These are phyloP conservation scores for Phytophthora palmivora DNA, from an alignment of 352 stramenopile genomes.

Conservation along the genomic window DNA sequence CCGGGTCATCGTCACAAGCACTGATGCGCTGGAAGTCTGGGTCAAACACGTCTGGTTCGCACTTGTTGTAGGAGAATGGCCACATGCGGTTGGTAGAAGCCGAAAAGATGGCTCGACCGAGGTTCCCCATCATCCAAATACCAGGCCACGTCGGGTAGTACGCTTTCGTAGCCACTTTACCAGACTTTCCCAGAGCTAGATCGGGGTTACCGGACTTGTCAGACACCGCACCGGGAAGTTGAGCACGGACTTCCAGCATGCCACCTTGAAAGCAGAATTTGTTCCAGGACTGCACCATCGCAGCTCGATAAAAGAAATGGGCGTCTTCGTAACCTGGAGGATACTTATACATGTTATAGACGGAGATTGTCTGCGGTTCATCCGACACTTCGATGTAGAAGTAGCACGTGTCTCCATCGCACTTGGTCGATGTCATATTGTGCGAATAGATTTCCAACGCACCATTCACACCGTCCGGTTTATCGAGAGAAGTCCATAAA, in stretches of 20 bases:
- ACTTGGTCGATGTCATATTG: conserved; percentile 76
- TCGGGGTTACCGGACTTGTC: conserved; percentile 56
- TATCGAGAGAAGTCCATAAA: conserved; percentile 93
- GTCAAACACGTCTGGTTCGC: conserved; percentile 61
- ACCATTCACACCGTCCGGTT: conserved; percentile 94
- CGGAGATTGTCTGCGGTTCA: conserved; percentile 45
- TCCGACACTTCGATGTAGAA: conserved; percentile 65
- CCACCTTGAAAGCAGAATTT: conserved; percentile 94
- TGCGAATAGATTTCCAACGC: conserved; percentile 94
- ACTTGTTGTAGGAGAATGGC: conserved; percentile 94
- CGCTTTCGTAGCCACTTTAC: conserved; percentile 60
- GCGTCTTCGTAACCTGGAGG: conserved; percentile 55
- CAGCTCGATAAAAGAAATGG: conserved; percentile 62
- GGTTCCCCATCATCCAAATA: conserved; percentile 95
- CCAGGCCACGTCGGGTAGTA: conserved; percentile 89
- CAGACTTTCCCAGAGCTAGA: conserved; percentile 37
- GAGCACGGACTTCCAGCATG: conserved; percentile 89
- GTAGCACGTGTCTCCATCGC: conserved; percentile 63
- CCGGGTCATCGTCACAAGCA: conserved; percentile 89
- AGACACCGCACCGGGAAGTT: conserved; percentile 87
- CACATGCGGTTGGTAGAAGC: conserved; percentile 92
- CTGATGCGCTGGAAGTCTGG: conserved; percentile 53
- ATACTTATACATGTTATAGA: conserved; percentile 67
- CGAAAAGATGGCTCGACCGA: conserved; percentile 93
- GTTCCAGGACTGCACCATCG: conserved; percentile 92